These are phyloP conservation scores for Oryza nivara DNA, from an alignment of 176 grass and related monocot species.

Conservation along the genomic window DNA sequence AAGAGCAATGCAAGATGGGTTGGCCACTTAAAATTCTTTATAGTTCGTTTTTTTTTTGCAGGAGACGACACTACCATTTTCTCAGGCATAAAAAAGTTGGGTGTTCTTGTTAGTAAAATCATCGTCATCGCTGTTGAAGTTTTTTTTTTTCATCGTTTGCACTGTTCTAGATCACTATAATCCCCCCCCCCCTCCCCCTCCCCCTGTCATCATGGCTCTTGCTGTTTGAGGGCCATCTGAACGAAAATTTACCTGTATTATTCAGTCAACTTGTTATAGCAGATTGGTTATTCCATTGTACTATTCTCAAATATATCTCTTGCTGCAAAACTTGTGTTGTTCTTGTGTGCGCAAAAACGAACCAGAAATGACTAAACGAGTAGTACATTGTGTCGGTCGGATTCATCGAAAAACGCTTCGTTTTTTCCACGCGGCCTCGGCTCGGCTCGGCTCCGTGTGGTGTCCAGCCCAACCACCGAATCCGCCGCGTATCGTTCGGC, in stretches of 20 bases:
- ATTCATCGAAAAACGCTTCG: background rate
- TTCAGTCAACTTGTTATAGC: conserved; percentile 45
- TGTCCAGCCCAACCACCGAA: background rate
- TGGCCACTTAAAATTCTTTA: conserved; percentile 73
- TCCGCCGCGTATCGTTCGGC: background rate
- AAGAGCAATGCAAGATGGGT: conserved; percentile 27
- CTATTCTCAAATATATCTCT: conserved; percentile 38
- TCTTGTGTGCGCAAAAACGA: background rate
- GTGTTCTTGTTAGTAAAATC: conserved; percentile 37
- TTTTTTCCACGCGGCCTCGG: background rate
- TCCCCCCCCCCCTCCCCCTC: background rate
- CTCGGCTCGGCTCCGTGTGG: background rate
- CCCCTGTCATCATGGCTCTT: background rate
- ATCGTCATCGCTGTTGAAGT: conserved; percentile 4
- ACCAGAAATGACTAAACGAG: too few relatives aligned
- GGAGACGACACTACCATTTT: conserved; percentile 31
- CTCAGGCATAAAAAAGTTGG: conserved; percentile 46
- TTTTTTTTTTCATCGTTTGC: conserved; percentile 37
- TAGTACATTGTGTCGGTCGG: too few relatives aligned
- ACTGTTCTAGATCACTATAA: conserved; percentile 37
- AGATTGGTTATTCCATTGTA: conserved; percentile 44
- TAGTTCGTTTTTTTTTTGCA: conserved; percentile 56
- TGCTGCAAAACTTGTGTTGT: conserved; percentile 41
- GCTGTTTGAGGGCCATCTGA: conserved; percentile 28
- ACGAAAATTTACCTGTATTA: conserved; percentile 41